phyloP scores from a whole-genome alignment of 768 basidiomycete species.

The Tylopilus cervinicoccineus region DNA sequence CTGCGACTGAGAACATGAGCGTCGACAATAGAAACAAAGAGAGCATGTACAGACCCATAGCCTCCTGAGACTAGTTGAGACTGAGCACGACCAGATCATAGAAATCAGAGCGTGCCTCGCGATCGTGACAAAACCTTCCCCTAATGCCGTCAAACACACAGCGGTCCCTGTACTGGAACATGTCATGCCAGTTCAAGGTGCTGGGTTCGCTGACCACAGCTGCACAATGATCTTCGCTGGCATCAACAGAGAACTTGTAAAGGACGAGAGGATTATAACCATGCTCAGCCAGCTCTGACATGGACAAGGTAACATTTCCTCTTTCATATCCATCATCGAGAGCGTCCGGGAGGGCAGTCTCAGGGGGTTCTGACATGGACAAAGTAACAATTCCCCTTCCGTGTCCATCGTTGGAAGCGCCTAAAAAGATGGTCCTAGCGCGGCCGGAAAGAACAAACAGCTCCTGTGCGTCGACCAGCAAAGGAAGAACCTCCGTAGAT shows the following conservation, averaged over 20 bases:
- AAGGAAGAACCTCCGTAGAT: conserved; percentile 6
- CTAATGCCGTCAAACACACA: conserved; percentile 16
- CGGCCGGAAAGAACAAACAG: conserved; percentile 17
- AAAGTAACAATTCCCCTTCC: conserved; percentile 16
- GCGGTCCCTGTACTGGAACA: neutral
- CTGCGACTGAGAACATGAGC: neutral
- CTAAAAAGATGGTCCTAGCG: neutral
- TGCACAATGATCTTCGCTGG: conserved; percentile 13
- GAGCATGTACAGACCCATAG: neutral
- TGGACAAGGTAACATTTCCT: conserved; percentile 13
- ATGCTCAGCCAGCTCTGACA: neutral
- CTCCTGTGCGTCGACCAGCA: conserved; percentile 11
- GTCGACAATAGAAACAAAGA: neutral
- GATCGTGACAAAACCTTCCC: conserved; percentile 17
- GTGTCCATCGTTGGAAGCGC: conserved; percentile 13
- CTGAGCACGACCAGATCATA: conserved; percentile 13
- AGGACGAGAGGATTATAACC: conserved; percentile 2
- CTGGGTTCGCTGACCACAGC: conserved; percentile 12
- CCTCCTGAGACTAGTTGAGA: conserved; percentile 8
- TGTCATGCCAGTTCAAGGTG: conserved; percentile 5
- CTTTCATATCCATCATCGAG: conserved; percentile 16
- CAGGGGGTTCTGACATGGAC: neutral
- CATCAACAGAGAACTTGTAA: conserved; percentile 20
- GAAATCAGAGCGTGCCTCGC: neutral
- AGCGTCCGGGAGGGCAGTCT: conserved; percentile 3